phyloP scores from a whole-genome alignment of 2,329 filamentous ascomycete genomes.

The Colletotrichum musicola region DNA sequence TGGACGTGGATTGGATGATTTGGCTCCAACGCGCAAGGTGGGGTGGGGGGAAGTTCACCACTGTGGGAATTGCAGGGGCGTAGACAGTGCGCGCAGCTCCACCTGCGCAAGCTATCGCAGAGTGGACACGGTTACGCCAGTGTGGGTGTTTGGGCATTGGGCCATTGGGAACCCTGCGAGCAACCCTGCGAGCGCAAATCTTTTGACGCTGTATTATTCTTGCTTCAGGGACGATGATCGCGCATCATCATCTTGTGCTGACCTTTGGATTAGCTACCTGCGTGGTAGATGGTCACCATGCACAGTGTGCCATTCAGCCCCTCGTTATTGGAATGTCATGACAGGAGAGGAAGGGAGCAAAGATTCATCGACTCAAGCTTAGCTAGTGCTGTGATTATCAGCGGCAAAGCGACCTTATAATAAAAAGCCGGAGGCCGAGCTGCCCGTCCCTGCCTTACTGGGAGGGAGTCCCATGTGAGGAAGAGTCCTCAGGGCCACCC shows the following conservation, averaged over 20 bases:
- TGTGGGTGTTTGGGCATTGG: conserved; percentile 8
- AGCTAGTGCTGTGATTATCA: neutral
- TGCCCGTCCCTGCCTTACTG: conserved; percentile 7
- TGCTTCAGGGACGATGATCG: neutral
- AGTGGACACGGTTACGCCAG: conserved; percentile 36
- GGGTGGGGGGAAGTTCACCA: neutral
- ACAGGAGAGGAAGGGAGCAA: no score
- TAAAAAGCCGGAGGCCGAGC: conserved; percentile 10
- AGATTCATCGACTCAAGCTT: neutral
- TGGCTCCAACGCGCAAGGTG: neutral
- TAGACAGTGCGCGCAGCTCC: conserved; percentile 5
- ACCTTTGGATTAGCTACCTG: neutral
- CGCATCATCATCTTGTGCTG: conserved; percentile 3
- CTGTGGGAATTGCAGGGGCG: conserved; percentile 20
- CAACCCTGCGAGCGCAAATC: conserved; percentile 11
- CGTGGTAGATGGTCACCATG: no score
- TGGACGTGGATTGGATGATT: conserved; percentile 14
- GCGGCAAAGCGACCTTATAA: neutral
- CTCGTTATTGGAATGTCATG: no score
- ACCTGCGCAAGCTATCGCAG: neutral
- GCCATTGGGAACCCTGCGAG: conserved; percentile 5
- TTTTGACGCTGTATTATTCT: neutral
- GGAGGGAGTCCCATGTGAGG: conserved; percentile 21
- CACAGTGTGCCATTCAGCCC: no score
- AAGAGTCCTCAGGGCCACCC: conserved; percentile 5